phyloP scores from a whole-genome alignment of 108 stramenopile genomes.

The Skeletonema tropicum region DNA sequence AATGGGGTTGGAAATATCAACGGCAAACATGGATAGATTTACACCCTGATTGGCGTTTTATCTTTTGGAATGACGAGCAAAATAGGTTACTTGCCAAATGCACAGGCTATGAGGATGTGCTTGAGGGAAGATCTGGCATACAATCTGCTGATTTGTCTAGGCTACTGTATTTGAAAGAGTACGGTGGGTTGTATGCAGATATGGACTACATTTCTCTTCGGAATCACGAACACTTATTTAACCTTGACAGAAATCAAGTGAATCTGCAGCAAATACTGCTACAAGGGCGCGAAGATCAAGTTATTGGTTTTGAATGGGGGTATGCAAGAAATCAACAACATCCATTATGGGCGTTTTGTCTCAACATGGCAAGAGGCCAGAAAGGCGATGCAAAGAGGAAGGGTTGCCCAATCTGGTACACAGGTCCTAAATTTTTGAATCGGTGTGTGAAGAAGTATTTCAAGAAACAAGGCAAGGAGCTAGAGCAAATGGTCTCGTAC shows the following conservation, averaged over 20 bases:
- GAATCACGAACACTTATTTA: not conserved
- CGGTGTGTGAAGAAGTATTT: slow-evolving; percentile 4
- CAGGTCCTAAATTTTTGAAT: slow-evolving; percentile 9
- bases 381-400: not conserved
- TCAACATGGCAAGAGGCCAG: slow-evolving; percentile 4
- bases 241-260: not conserved
- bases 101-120: slow-evolving; percentile 4
- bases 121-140: slow-evolving; percentile 6
- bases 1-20: slow-evolving; percentile 8
- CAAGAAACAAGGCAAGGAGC: not conserved
- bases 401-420: slow-evolving; percentile 9
- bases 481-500: slow-evolving; percentile 9
- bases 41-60: slow-evolving; percentile 9
- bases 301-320: slow-evolving; percentile 19
- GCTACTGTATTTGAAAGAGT: slow-evolving; percentile 4
- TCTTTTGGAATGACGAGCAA: slow-evolving; percentile 18
- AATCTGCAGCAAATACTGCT: not conserved
- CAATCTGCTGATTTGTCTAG: slow-evolving; percentile 10
- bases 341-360: slow-evolving; percentile 13
- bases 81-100: slow-evolving; percentile 10
- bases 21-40: slow-evolving; percentile 8
- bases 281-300: slow-evolving; percentile 14
- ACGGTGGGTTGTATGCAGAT: slow-evolving; percentile 7
- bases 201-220: slow-evolving; percentile 20
- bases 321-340: slow-evolving; percentile 10